Base-by-base conservation (phyloP, 2,329 filamentous ascomycete genomes). In the Pestalotiopsis sp. region DNA sequence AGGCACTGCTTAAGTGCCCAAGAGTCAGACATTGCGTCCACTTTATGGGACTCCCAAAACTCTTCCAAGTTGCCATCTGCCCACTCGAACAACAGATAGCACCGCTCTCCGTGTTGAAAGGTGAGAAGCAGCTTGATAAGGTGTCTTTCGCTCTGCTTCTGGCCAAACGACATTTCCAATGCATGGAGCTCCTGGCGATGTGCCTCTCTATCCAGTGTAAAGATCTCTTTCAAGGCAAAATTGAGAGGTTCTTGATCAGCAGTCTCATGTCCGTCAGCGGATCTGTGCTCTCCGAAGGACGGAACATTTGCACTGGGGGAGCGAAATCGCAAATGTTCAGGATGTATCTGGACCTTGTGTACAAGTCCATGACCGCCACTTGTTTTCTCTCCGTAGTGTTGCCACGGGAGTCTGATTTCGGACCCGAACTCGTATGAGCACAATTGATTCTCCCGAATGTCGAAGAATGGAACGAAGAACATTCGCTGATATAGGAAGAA, bases 81-180 rank as follows among this genome's bases (percentile, higher is more conserved):
- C 69, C 69, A 73, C 40, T 70, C 68, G 13, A 73, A 73, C 4
- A 72, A 25, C 7, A 73, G 63, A 57, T 67, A 73, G 2, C 13
- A 67, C 38, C 13, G 58, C 0, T 66, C 52, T 0, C 71, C 65
- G 14, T 71, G 62, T 38, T 68, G 56, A 17, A 69, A 71, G 2
- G 68, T 71, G 2, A 72, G 45, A 4, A 73, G 67, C 11, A 71
- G 62, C 17, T 72, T 69, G 20, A 71, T 64, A 2, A 73, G 60
- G 66, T 58, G 45, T 5, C 13, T 57, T 57, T 57, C 23, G 3
- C 40, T 57, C 12, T 57, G 61, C 17, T 40, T 60, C n/a, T 60
- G 25, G 3, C 52, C 23, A n/a, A 45, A 23, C 1, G 60, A 41
- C 25, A 38, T 68, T 52, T 65, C 52, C 4, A 65, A 25, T 9